phyloP scores from a whole-genome alignment of 805 yeast genomes.

The Dipodascus albidus region DNA sequence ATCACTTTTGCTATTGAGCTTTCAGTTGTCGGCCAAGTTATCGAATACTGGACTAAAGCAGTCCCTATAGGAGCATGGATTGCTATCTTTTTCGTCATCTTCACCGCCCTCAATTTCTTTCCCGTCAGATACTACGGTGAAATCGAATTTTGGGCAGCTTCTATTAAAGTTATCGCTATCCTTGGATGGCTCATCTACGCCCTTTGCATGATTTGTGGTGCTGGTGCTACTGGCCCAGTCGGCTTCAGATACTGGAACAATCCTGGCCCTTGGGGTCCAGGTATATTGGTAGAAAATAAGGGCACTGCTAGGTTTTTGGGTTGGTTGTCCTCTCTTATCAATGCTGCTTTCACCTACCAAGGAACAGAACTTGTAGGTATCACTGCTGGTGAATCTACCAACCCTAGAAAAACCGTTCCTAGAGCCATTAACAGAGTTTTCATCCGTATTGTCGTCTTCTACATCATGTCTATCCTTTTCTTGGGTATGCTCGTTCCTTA shows the following conservation, averaged over 20 bases:
- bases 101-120: slow-evolving; percentile 34
- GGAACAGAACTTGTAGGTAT: slow-evolving; percentile 51
- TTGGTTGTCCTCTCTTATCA: slow-evolving; percentile 43
- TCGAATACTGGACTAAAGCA: slow-evolving; percentile 34
- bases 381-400: slow-evolving; percentile 49
- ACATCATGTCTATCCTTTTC: slow-evolving; percentile 37
- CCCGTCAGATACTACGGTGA: slow-evolving; percentile 44
- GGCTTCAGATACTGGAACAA: slow-evolving; percentile 47
- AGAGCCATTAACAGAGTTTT: slow-evolving; percentile 45
- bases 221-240: slow-evolving; percentile 42
- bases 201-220: slow-evolving; percentile 36
- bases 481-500: slow-evolving; percentile 53
- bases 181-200: slow-evolving; percentile 50
- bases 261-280: slow-evolving; percentile 33
- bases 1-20: slow-evolving; percentile 37
- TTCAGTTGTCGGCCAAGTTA: slow-evolving; percentile 35
- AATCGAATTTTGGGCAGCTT: slow-evolving; percentile 58
- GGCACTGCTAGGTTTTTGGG: slow-evolving; percentile 16
- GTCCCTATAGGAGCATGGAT: slow-evolving; percentile 36
- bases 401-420: slow-evolving; percentile 48
- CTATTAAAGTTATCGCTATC: slow-evolving; percentile 52
- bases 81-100: slow-evolving; percentile 42
- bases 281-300: slow-evolving; percentile 5
- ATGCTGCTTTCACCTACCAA: slow-evolving; percentile 45
- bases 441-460: slow-evolving; percentile 41